A percentile compares a stretch with the other conserved stretches of the same genome.
Conservation (phyloP, 495 filamentous ascomycete genomes). For the Tricharina praecox region DNA sequence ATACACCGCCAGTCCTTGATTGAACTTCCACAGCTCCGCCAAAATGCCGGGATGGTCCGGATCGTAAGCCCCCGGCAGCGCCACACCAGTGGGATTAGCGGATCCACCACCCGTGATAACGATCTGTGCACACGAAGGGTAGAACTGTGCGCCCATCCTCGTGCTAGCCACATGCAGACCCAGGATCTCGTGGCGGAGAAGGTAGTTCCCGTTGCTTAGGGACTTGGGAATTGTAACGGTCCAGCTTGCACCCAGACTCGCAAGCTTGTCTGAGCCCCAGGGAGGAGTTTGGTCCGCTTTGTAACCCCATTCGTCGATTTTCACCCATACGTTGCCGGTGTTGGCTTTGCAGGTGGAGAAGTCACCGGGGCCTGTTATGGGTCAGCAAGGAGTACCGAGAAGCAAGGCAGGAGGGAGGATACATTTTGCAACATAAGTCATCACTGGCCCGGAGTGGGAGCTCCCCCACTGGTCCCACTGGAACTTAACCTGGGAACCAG, state of each 20-base stretch:
- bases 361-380: slow-evolving; percentile 34
- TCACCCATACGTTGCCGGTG: too few species aligned
- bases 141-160: slow-evolving; percentile 36
- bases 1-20: too few species aligned
- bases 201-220: slow-evolving; percentile 46
- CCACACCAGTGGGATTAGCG: slow-evolving; percentile 33
- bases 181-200: slow-evolving; percentile 58
- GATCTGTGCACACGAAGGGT: slow-evolving; percentile 55
- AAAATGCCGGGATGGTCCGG: slow-evolving; percentile 41
- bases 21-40: too few species aligned
- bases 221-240: slow-evolving; percentile 46
- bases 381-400: too few species aligned
- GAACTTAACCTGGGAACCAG: slow-evolving; percentile 40
- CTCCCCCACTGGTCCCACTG: slow-evolving; percentile 37
- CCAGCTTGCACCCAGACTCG: slow-evolving; percentile 41
- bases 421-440: slow-evolving; percentile 44
- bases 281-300: slow-evolving; percentile 13
- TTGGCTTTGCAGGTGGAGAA: too few species aligned
- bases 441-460: slow-evolving; percentile 10
- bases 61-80: slow-evolving; percentile 38
- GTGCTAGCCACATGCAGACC: slow-evolving; percentile 43
- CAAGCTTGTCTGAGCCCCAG: slow-evolving; percentile 42
- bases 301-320: too few species aligned
- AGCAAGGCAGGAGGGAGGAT: slow-evolving; percentile 41
- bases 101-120: slow-evolving; percentile 44